phyloP scores from a whole-genome alignment of 257 asterid species.

The Solanum ossicruentum region DNA sequence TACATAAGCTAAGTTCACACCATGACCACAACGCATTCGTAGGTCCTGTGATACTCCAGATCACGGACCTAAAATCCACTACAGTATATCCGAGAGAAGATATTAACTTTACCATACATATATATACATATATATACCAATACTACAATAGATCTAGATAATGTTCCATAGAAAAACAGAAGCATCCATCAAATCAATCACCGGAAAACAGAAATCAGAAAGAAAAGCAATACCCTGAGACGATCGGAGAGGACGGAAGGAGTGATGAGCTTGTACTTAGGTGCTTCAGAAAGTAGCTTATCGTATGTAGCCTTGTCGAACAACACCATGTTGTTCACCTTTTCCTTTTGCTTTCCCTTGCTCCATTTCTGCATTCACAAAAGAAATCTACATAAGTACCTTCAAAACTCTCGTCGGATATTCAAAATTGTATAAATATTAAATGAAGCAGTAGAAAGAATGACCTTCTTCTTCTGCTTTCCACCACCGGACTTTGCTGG shows the following conservation, averaged over 20 bases:
- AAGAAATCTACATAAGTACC: background rate
- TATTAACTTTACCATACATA: background rate
- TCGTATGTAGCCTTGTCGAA: conserved; percentile 81
- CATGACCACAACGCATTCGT: background rate
- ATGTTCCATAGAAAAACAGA: background rate
- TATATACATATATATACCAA: background rate
- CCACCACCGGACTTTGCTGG: conserved; percentile 93
- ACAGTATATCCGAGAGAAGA: background rate
- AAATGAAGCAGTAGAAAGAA: background rate
- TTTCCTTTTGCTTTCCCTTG: conserved; percentile 97
- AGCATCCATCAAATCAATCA: background rate
- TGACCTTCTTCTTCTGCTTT: conserved; percentile 93
- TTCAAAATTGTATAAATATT: background rate
- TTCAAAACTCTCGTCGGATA: background rate
- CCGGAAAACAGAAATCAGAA: background rate
- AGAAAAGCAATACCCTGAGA: conserved; percentile 48
- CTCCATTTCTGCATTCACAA: conserved; percentile 47
- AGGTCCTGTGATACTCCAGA: background rate
- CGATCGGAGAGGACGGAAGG: conserved; percentile 91
- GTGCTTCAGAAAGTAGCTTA: conserved; percentile 71
- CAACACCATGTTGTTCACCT: conserved; percentile 92
- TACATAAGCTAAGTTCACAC: background rate
- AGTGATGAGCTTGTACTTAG: conserved; percentile 87
- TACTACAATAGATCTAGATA: background rate
- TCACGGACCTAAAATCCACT: background rate